phyloP scores from a whole-genome alignment of 805 yeast species.

The Myxozyma mucilagina region DNA sequence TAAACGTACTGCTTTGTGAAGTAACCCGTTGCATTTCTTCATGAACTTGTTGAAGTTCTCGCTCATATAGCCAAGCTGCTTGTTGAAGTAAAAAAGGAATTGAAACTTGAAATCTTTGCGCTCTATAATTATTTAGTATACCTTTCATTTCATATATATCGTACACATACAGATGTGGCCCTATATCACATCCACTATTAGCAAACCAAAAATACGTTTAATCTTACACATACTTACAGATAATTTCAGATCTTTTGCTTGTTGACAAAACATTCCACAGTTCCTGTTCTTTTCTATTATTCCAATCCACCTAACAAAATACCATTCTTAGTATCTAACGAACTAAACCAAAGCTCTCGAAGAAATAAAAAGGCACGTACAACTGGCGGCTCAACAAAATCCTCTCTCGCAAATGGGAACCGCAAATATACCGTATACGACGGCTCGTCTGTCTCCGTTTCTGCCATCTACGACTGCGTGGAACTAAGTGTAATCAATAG shows the following conservation, averaged over 20 bases:
- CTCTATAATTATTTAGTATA: conserved; percentile 23
- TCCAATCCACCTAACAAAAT: conserved; percentile 38
- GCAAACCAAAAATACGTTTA: not conserved
- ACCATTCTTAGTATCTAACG: not conserved
- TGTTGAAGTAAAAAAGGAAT: conserved; percentile 44
- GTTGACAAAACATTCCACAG: conserved; percentile 41
- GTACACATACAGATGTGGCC: conserved; percentile 40
- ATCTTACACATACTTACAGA: conserved; percentile 34
- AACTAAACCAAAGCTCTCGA: not conserved
- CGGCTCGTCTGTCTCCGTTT: not conserved
- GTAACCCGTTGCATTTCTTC: conserved; percentile 37
- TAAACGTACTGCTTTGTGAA: conserved; percentile 10
- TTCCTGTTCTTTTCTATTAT: conserved; percentile 37
- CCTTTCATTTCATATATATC: conserved; percentile 17
- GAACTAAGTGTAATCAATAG: not conserved
- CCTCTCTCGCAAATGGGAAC: conserved; percentile 47
- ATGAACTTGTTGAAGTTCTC: conserved; percentile 41
- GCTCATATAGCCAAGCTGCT: conserved; percentile 47
- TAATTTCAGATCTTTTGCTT: conserved; percentile 39
- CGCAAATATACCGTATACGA: conserved; percentile 46
- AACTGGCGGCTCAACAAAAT: conserved; percentile 44
- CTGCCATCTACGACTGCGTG: not conserved
- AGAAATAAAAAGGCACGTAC: conserved; percentile 27
- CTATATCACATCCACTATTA: conserved; percentile 31
- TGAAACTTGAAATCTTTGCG: conserved; percentile 43